Conservation (phyloP, 2,329 filamentous ascomycete species). For the Hypomyces perniciosus region DNA sequence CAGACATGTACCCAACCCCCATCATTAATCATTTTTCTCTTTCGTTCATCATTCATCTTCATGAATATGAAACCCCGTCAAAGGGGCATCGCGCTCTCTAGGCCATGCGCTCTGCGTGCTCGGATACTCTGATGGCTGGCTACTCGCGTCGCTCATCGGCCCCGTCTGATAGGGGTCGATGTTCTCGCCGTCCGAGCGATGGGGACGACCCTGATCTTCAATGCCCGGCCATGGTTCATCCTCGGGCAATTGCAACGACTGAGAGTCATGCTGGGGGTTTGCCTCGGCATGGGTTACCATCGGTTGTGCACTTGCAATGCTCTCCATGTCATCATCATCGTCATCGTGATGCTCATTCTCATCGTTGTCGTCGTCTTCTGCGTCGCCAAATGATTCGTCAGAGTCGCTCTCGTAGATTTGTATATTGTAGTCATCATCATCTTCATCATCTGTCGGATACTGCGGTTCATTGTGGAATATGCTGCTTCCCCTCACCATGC, state of each 20-base stretch:
- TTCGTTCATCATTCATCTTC: slow-evolving; percentile 25
- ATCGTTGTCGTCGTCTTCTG: slow-evolving; percentile 23
- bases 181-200: slow-evolving; percentile 46
- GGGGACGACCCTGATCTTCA: slow-evolving; percentile 43
- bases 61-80: slow-evolving; percentile 33
- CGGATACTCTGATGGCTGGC: slow-evolving; percentile 51
- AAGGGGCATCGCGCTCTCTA: slow-evolving; percentile 15
- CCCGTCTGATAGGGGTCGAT: slow-evolving; percentile 35
- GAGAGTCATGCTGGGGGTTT: slow-evolving; percentile 19
- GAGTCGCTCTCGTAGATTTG: slow-evolving; percentile 31
- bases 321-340: slow-evolving; percentile 19
- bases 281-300: slow-evolving; percentile 22
- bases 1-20: background rate
- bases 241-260: slow-evolving; percentile 36
- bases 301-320: slow-evolving; percentile 19
- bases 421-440: slow-evolving; percentile 31
- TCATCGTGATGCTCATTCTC: slow-evolving; percentile 18
- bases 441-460: slow-evolving; percentile 30
- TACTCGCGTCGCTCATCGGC: slow-evolving; percentile 37
- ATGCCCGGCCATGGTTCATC: slow-evolving; percentile 54
- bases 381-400: slow-evolving; percentile 28
- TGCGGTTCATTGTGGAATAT: slow-evolving; percentile 21
- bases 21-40: no score
- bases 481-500: slow-evolving; percentile 25
- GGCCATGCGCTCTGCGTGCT: slow-evolving; percentile 43